Base-by-base conservation (phyloP, 192 early-diverging fungal genomes). In the Rhizophagus prolifer region DNA sequence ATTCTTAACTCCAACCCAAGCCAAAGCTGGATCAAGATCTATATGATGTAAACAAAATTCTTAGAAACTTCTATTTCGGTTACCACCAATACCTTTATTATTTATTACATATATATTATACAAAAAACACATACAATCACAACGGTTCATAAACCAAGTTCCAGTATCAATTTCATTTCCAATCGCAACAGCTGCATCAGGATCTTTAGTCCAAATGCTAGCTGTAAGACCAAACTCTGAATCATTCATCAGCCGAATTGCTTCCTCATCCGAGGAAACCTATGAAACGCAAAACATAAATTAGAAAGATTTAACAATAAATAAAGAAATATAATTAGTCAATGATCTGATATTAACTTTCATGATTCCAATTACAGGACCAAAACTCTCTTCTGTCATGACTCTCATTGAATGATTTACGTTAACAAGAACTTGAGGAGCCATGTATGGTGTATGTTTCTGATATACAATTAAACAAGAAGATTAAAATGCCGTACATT, bases 351-450 rank as follows among this genome's bases (percentile, higher is more conserved):
- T 30, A 16, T 47, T 25, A n/a, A 92, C 92, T 68, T 88, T 87
- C 88, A 93, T 91, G 47, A 95, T 90, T 14, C 90, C 91, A 72
- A 94, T 85, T 36, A 94, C 87, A 34, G 94, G 94, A 1, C 94
- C 94, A 88, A 95, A 95, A 13, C 91, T 91, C 76, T 95, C 94
- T 71, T 95, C 92, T 7, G 75, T 90, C 93, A 94, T 94, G 13
- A 95, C 82, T 7, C 77, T 82, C 93, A 94, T 94, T 12, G 66
- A 44, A 72, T 94, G 94, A 67, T 90, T 84, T 7, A 95, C 93
- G 76, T 93, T 84, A 6, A 90, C 86, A 13, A 95, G 82, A 12
- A 94, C 82, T 64, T 93, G 91, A n/a, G 94, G 94, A 0, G 88
- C 90, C 69, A 95, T 85, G 80, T 87, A 94, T 2, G 89, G 84